Evolutionary conservation across 148 eudicot genomes (phyloP), one percentile per base, ranked within the genome.

Genomic region (Cornus kousa): DNA sequence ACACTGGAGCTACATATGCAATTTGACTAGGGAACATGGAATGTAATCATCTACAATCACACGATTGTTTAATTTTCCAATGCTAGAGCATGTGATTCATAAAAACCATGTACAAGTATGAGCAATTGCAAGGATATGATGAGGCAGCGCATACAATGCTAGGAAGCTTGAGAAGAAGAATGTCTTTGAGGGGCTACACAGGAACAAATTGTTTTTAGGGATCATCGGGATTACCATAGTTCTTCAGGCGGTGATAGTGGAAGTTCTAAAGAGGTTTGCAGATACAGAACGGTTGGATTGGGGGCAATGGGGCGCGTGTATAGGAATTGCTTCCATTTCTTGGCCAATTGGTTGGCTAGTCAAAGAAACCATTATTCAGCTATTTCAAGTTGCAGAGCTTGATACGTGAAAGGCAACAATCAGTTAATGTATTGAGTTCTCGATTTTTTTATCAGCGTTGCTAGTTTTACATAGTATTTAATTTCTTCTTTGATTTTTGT

Each of bases 191-290:
- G 86, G 86, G 14, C 23, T 83, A 59, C 83, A 75, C 11, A 79
- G 46, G 78, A 83, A 83, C 75, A 80, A 77, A 68, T 32, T 83
- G 83, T 83, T 79, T 37, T 17, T 83, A 35, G 86, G 86, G 28
- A 83, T 83, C 5, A 73, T 83, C 19, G 86, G 77, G 31, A 64
- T 83, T 7, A 83, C 86, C 2, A 17, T 83, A 5, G 43, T 83
- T 72, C 82, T 83, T 10, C 86, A 83, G 50, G 80, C 80, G 66
- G 82, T 83, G 74, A 83, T 80, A 83, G 86, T 83, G 46, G 86
- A 83, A 71, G 76, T 83, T 65, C 67, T 83, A 65, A 80, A 83
- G 79, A 77, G 70, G 64, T 83, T 83, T 68, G 86, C 86, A 46
- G 83, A 76, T 65, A 80, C 86, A 14, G 82, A 83, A 72, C 76